These are phyloP conservation scores for Ehretia macrophylla DNA, from an alignment of 257 asterid species.

Conservation along the genomic window DNA sequence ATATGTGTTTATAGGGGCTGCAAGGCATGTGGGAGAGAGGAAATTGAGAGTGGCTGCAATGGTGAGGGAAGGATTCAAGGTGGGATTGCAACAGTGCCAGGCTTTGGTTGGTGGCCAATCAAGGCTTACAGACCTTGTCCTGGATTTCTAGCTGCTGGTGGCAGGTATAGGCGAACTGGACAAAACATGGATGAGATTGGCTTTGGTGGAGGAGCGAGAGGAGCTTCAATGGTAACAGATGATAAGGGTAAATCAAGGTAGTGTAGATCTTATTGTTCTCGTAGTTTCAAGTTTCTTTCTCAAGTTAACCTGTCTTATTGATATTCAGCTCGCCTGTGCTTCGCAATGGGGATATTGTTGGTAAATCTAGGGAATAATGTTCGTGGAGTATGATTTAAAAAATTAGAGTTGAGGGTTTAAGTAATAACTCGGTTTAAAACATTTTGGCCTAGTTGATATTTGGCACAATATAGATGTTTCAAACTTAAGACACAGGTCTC, in stretches of 20 bases:
- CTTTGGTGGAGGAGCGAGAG: slow-evolving; percentile 50
- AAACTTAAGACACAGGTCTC: too few species aligned
- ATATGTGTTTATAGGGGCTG: slow-evolving; percentile 50
- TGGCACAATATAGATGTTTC: too few species aligned
- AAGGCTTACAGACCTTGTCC: slow-evolving; percentile 96
- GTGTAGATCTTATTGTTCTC: too few species aligned
- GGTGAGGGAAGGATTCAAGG: slow-evolving; percentile 98
- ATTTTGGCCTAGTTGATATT: too few species aligned
- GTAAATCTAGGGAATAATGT: too few species aligned
- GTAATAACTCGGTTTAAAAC: too few species aligned
- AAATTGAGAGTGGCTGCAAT: slow-evolving; percentile 74
- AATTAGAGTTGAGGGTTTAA: too few species aligned
- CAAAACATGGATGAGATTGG: slow-evolving; percentile 96
- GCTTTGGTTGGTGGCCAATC: slow-evolving; percentile 99
- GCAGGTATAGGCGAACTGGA: slow-evolving; percentile 68
- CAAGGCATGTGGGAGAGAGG: slow-evolving; percentile 73
- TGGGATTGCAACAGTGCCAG: slow-evolving; percentile 88
- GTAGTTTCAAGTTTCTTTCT: not conserved
- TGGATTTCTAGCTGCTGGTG: slow-evolving; percentile 78
- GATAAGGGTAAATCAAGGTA: slow-evolving; percentile 39
- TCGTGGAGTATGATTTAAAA: too few species aligned
- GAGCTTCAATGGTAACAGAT: slow-evolving; percentile 12
- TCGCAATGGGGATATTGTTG: too few species aligned
- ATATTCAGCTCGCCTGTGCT: too few species aligned
- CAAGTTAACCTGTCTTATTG: too few species aligned